phyloP scores from a whole-genome alignment of 2,329 filamentous ascomycete species.

The Paecilomyces sp. region DNA sequence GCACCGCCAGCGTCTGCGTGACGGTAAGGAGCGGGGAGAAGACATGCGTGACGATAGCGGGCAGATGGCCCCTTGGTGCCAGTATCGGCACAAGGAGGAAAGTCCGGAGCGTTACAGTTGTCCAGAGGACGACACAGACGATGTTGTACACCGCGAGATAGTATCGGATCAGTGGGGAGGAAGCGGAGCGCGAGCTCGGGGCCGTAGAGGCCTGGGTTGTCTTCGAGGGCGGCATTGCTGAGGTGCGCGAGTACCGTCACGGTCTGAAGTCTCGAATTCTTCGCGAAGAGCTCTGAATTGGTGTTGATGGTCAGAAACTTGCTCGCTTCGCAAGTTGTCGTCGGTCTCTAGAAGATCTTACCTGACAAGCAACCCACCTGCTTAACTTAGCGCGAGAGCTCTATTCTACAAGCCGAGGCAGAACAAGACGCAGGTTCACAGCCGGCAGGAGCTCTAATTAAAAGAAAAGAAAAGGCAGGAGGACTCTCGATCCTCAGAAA shows the following conservation, averaged over 20 bases:
- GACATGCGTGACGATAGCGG: slow-evolving; percentile 40
- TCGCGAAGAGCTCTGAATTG: neutral
- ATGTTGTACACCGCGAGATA: slow-evolving; percentile 87
- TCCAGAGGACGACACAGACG: slow-evolving; percentile 70
- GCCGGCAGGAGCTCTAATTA: neutral
- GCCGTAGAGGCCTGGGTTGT: slow-evolving; percentile 7
- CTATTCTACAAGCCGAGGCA: neutral
- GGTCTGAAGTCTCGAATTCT: neutral
- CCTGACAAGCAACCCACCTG: too few species aligned
- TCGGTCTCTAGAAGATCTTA: too few species aligned
- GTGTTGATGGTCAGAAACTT: neutral
- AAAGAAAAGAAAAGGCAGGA: neutral
- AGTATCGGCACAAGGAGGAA: slow-evolving; percentile 47
- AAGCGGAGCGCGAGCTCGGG: slow-evolving; percentile 11
- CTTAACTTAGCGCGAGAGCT: neutral
- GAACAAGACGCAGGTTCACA: neutral
- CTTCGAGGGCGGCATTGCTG: slow-evolving; percentile 8
- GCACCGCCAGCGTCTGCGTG: slow-evolving; percentile 72
- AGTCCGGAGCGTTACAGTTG: slow-evolving; percentile 63
- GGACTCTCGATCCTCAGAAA: neutral
- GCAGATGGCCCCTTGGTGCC: slow-evolving; percentile 41
- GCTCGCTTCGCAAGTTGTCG: neutral
- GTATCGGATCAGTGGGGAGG: slow-evolving; percentile 47
- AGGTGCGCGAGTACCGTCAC: neutral
- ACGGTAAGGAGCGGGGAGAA: slow-evolving; percentile 41